Percentiles rank a stretch among this genome's conserved stretches.
phyloP scores from a whole-genome alignment of 345 rosid species.

The Pelargonium nanum region DNA sequence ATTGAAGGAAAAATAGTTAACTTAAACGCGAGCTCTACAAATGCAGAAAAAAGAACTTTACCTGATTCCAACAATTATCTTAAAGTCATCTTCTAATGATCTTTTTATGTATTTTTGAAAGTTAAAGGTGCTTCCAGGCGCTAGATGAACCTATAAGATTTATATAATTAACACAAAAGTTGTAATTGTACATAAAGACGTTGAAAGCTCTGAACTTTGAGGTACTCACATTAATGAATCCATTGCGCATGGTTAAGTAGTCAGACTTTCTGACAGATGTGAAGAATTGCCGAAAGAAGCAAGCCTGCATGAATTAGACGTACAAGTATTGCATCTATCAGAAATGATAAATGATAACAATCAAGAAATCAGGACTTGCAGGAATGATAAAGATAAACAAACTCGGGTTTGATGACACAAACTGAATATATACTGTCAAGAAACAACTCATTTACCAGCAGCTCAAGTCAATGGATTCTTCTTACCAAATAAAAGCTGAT shows the following conservation, averaged over 20 bases:
- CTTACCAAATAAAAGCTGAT: slow-evolving; percentile 59
- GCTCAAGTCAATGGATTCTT: background rate
- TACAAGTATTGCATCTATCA: background rate
- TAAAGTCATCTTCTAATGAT: slow-evolving; percentile 91
- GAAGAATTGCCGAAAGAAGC: slow-evolving; percentile 75
- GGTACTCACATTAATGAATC: slow-evolving; percentile 59
- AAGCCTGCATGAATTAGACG: slow-evolving; percentile 33
- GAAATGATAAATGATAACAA: background rate
- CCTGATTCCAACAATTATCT: slow-evolving; percentile 93
- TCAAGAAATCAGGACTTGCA: too few relatives aligned
- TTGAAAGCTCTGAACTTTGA: background rate
- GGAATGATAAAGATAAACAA: too few relatives aligned
- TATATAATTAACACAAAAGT: slow-evolving; percentile 6
- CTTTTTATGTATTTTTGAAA: slow-evolving; percentile 86
- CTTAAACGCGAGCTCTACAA: background rate
- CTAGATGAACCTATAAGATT: slow-evolving; percentile 64
- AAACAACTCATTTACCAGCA: too few relatives aligned
- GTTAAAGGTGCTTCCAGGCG: slow-evolving; percentile 75
- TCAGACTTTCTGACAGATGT: slow-evolving; percentile 71
- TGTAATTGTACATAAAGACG: background rate
- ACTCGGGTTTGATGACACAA: too few relatives aligned
- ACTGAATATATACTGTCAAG: too few relatives aligned
- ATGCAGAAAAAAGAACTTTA: slow-evolving; percentile 10
- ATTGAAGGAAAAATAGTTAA: background rate
- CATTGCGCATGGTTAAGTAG: slow-evolving; percentile 83